These are phyloP conservation scores for Carex cristatella DNA, from an alignment of 176 grass and related monocot genomes.

Conservation along the genomic window DNA sequence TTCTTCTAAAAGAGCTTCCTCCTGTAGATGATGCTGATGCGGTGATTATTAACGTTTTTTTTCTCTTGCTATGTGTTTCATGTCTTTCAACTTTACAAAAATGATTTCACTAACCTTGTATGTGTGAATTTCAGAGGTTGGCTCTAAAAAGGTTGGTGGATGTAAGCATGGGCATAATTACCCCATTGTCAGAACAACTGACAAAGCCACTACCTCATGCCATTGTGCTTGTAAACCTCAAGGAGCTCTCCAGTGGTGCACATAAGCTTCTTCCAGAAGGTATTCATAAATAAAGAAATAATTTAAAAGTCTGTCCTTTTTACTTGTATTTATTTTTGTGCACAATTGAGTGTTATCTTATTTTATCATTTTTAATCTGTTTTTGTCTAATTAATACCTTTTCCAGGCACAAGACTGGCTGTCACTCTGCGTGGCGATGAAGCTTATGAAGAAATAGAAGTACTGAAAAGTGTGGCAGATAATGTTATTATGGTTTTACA, in stretches of 20 bases:
- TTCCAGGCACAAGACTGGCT: constrained; percentile 81
- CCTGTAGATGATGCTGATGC: constrained; percentile 76
- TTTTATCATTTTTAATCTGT: neutral
- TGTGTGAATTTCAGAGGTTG: constrained; percentile 60
- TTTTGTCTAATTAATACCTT: constrained; percentile 20
- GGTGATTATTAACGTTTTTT: constrained; percentile 38
- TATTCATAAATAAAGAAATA: constrained; percentile 23
- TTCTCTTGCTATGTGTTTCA: neutral
- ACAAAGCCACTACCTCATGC: constrained; percentile 83
- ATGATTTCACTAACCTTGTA: constrained; percentile 25
- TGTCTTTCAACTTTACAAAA: neutral
- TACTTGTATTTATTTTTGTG: neutral
- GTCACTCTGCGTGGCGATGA: constrained; percentile 73
- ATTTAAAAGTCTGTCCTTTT: neutral
- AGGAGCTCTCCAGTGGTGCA: constrained; percentile 72
- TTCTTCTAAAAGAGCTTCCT: constrained; percentile 92
- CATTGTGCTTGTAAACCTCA: constrained; percentile 75
- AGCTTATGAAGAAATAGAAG: constrained; percentile 55
- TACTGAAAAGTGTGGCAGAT: constrained; percentile 56
- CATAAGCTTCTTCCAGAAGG: constrained; percentile 93
- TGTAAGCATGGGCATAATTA: constrained; percentile 82
- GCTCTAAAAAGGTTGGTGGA: constrained; percentile 94
- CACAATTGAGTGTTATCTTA: neutral
- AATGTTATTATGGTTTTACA: constrained; percentile 86
- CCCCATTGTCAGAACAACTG: constrained; percentile 82